Conservation (phyloP, 139 green algal genomes). For the Chlamydomonas eustigma region DNA sequence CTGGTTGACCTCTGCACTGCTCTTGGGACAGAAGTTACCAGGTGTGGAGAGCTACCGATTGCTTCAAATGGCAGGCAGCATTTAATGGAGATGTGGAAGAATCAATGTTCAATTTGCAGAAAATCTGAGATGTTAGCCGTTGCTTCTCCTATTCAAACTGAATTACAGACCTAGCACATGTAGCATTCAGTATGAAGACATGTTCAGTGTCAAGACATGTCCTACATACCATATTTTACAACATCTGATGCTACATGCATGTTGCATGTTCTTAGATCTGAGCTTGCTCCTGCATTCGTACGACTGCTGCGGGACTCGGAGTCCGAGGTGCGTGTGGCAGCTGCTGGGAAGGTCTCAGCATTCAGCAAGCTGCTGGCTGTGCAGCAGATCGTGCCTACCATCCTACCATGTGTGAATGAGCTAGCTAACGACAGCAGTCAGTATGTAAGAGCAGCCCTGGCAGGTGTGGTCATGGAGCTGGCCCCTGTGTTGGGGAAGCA, state of each 20-base stretch:
- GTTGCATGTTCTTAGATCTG: constrained; percentile 39
- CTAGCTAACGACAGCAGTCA: constrained; percentile 78
- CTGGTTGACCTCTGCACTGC: constrained; percentile 79
- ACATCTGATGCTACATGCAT: background rate
- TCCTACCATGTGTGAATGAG: constrained; percentile 66
- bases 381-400: constrained; percentile 40
- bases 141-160: no score
- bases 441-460: constrained; percentile 90
- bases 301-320: constrained; percentile 65
- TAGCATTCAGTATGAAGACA: no score
- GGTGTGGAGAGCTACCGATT: no score
- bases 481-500: constrained; percentile 78
- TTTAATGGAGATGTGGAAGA: no score
- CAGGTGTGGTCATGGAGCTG: constrained; percentile 91
- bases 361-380: constrained; percentile 62
- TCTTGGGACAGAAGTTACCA: constrained; percentile 70
- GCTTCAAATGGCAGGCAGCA: no score
- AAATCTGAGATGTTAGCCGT: no score
- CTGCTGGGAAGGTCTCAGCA: constrained; percentile 75
- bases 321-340: constrained; percentile 78
- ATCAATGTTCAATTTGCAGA: no score
- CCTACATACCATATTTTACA: background rate
- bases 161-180: no score
- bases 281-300: constrained; percentile 86
- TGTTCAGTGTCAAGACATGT: background rate